These are phyloP conservation scores for Gloeophyllum trabeum DNA, from an alignment of 768 basidiomycete genomes.

Conservation along the genomic window DNA sequence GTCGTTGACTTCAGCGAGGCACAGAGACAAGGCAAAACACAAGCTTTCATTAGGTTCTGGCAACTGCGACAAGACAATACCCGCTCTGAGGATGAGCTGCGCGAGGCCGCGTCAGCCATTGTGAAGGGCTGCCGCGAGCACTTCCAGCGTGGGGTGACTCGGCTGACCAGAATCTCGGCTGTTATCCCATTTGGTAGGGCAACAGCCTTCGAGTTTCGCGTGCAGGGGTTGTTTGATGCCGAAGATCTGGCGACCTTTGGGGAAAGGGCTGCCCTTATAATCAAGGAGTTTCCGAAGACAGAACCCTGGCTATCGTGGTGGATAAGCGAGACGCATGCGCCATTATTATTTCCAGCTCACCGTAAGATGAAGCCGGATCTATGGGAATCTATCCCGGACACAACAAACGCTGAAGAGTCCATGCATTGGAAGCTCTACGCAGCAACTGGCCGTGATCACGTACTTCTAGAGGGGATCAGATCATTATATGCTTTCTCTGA, in stretches of 20 bases:
- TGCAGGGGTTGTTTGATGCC: constrained; percentile 9
- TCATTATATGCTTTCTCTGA: constrained; percentile 9
- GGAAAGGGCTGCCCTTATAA: neutral
- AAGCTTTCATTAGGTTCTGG: constrained; percentile 18
- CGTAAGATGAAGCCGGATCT: constrained; percentile 17
- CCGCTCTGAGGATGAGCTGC: constrained; percentile 10
- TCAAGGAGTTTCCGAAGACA: constrained; percentile 11
- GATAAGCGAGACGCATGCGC: constrained; percentile 14
- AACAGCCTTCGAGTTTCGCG: constrained; percentile 14
- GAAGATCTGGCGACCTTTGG: constrained; percentile 7
- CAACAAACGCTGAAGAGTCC: constrained; percentile 24
- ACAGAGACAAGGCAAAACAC: constrained; percentile 18
- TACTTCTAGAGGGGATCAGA: constrained; percentile 14
- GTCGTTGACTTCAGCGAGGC: constrained; percentile 25
- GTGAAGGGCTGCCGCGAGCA: no score
- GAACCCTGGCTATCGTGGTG: constrained; percentile 23
- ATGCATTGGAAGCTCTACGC: constrained; percentile 23
- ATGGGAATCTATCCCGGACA: constrained; percentile 21
- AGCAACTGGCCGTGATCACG: constrained; percentile 11
- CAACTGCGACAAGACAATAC: neutral
- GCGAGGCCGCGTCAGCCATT: no score
- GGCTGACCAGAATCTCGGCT: no score
- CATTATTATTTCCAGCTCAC: constrained; percentile 19
- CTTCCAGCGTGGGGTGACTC: no score
- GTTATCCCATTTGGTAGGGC: no score